Evolutionary conservation across 345 rosid species (phyloP), one percentile per base, ranked within the genome.

Genomic region (Aegle marmelos): DNA sequence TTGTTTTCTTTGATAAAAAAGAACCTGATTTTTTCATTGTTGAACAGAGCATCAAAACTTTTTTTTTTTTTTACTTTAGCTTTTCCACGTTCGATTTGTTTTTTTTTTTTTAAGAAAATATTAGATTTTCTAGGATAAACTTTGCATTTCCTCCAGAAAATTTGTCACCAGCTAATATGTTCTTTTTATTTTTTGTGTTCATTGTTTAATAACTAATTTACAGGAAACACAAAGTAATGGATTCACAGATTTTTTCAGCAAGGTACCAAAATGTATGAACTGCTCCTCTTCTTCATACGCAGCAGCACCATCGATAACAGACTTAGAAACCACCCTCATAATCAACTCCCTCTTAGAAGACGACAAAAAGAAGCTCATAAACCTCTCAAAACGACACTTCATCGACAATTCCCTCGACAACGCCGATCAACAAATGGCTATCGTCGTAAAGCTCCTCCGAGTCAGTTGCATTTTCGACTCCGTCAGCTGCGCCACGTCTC

Each of bases 391-490:
- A 72, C 80, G 50, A 10, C 24, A 81, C 66, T 54, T 77, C 78
- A 5, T 72, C 66, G 69, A 73, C 57, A 82, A 76, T 74, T n/a
- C 78, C 13, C 78, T 76, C 30, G 83, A 86, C 76, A 6, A 4
- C 5, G 76, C 10, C 66, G 53, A n/a, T 9, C 7, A 33, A 22
- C 50, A 9, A 28, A 50, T 7, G 17, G 48, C 61, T 62, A 58
- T 79, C 22, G 85, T 83, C 10, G 53, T 83, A 31, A 86, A 86
- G 79, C 86, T 92, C 50, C 93, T 94, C 60, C 83, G 67, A 39
- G 41, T 80, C 75, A 90, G 97, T 69, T 94, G 98, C 76, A 8
- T 72, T 31, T 80, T 77, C 77, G 95, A 94, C 79, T 79, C 98
- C 50, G 70, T 87, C 2, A 77, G 75, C 66, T 92, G 97, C 75